These are phyloP conservation scores for Cercospora brassicicola DNA, from an alignment of 2,329 filamentous ascomycete species.

Conservation along the genomic window DNA sequence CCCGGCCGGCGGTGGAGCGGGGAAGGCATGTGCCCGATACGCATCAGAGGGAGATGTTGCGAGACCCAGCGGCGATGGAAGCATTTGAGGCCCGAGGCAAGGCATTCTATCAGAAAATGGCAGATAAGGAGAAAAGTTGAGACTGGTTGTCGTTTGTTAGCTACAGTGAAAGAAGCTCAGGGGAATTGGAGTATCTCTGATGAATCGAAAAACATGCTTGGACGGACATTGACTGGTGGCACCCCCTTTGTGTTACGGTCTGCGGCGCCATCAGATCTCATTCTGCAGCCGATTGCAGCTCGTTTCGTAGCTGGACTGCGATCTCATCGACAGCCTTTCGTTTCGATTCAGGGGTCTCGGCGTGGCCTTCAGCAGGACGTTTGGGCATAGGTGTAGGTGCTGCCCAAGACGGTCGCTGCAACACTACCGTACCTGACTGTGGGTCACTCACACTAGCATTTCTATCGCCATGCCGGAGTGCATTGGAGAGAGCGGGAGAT, in stretches of 20 bases:
- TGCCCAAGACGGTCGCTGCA: slow-evolving; percentile 4
- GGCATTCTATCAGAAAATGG: slow-evolving; percentile 68
- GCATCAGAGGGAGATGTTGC: slow-evolving; percentile 58
- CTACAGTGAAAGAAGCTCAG: neutral
- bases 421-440: neutral
- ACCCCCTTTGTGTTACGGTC: neutral
- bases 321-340: neutral
- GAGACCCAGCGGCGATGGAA: slow-evolving; percentile 58
- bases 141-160: neutral
- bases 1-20: slow-evolving; percentile 70
- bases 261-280: neutral
- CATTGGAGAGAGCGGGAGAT: neutral
- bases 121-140: slow-evolving; percentile 48
- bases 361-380: neutral
- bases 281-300: neutral
- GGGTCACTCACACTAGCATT: neutral
- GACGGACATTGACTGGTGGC: neutral
- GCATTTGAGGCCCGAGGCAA: slow-evolving; percentile 57
- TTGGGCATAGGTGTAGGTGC: neutral
- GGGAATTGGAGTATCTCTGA: neutral
- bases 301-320: neutral
- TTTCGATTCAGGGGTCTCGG: neutral
- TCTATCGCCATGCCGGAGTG: neutral
- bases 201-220: neutral
- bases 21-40: slow-evolving; percentile 69